Percentiles rank a stretch among this genome's conserved stretches.
phyloP scores from a whole-genome alignment of 768 basidiomycete genomes.

The Boletus sensibilis region DNA sequence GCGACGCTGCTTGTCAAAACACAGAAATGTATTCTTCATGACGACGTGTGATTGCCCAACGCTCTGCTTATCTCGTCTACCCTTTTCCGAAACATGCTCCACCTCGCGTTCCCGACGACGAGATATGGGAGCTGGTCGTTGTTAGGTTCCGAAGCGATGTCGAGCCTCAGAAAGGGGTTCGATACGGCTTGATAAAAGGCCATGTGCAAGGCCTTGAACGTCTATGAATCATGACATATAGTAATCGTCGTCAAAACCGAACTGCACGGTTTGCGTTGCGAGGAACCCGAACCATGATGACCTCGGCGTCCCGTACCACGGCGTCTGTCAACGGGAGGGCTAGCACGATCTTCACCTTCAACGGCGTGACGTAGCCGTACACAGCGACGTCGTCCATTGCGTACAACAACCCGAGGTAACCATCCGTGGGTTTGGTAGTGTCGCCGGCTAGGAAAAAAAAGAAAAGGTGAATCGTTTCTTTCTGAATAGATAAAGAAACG shows the following conservation, averaged over 20 bases:
- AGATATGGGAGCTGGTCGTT: constrained; percentile 57
- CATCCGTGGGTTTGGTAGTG: constrained; percentile 64
- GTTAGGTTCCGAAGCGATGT: constrained; percentile 44
- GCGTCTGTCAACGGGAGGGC: constrained; percentile 78
- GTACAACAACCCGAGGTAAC: constrained; percentile 83
- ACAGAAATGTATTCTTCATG: constrained; percentile 10
- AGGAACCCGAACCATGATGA: constrained; percentile 57
- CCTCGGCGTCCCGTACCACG: constrained; percentile 76
- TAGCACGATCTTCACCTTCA: constrained; percentile 84
- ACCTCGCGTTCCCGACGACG: constrained; percentile 60
- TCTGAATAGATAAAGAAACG: background rate
- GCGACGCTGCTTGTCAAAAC: background rate
- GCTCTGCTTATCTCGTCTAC: constrained; percentile 75
- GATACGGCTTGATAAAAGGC: constrained; percentile 81
- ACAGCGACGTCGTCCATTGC: constrained; percentile 92
- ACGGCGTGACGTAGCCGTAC: constrained; percentile 87
- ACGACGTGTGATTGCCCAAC: constrained; percentile 42
- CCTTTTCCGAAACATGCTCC: constrained; percentile 64
- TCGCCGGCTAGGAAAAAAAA: constrained; percentile 28
- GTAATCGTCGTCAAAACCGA: no score
- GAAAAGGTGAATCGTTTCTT: background rate
- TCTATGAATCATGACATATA: no score
- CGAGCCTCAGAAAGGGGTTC: constrained; percentile 82
- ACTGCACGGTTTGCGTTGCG: no score
- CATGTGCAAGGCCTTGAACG: constrained; percentile 87